A percentile compares a stretch with the other conserved stretches of the same genome.
Conservation (phyloP, 2,329 filamentous ascomycete species). For the Dactylellina cionopaga region DNA sequence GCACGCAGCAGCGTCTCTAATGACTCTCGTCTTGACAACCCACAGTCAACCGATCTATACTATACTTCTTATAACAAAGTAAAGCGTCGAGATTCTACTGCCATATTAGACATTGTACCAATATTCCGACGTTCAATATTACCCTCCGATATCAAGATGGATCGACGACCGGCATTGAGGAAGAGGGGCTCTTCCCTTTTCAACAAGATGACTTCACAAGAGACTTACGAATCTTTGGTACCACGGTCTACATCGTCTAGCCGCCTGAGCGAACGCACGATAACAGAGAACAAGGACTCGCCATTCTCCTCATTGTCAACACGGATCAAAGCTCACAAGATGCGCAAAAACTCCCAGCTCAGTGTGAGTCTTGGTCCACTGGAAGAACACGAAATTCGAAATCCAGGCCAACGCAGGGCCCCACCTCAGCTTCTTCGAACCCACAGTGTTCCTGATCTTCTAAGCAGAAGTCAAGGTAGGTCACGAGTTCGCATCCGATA, state of each 20-base stretch:
- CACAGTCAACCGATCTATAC: slow-evolving; percentile 9
- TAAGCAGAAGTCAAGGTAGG: slow-evolving; percentile 47
- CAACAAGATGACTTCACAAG: slow-evolving; percentile 51
- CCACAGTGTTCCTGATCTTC: slow-evolving; percentile 45
- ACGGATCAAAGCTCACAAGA: slow-evolving; percentile 43
- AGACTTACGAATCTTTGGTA: slow-evolving; percentile 48
- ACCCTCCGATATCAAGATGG: slow-evolving; percentile 21
- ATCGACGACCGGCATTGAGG: slow-evolving; percentile 32
- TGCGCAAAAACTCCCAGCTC: slow-evolving; percentile 48
- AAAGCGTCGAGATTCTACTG: slow-evolving; percentile 37
- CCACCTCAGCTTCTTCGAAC: slow-evolving; percentile 37
- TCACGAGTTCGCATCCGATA: neutral
- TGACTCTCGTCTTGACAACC: slow-evolving; percentile 22
- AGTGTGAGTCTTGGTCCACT: slow-evolving; percentile 46
- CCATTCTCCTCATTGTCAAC: slow-evolving; percentile 38
- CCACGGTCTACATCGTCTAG: slow-evolving; percentile 49
- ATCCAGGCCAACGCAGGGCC: slow-evolving; percentile 25
- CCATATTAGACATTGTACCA: slow-evolving; percentile 13
- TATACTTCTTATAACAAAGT: slow-evolving; percentile 21
- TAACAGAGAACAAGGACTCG: slow-evolving; percentile 43
- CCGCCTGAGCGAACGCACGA: slow-evolving; percentile 35
- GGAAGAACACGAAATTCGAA: slow-evolving; percentile 47
- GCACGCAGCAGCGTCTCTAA: slow-evolving; percentile 50
- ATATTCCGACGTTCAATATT: slow-evolving; percentile 4
- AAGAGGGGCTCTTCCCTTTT: slow-evolving; percentile 50